Evolutionary conservation across 225 moss, liverwort and hornwort species (phyloP).

Genomic region (Rhytidiadelphus loreus): DNA sequence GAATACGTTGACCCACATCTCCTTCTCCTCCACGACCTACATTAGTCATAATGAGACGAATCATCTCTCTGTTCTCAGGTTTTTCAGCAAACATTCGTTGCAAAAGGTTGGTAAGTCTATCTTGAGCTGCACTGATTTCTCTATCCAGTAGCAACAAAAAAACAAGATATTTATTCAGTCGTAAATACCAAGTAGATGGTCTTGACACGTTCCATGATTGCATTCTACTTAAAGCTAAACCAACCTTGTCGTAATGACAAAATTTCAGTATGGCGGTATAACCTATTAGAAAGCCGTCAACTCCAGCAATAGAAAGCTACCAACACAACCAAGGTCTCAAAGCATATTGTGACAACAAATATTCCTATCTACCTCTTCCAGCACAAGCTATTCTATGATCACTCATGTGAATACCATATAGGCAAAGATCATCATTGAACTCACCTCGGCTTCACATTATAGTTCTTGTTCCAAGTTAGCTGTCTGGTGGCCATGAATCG

Average conservation of each 20-base stretch:
- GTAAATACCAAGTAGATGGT: background rate
- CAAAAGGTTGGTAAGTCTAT: slow-evolving; percentile 70
- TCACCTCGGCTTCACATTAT: slow-evolving; percentile 91
- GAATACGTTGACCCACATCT: slow-evolving; percentile 96
- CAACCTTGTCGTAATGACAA: background rate
- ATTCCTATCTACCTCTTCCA: background rate
- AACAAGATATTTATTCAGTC: background rate
- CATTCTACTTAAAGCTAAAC: background rate
- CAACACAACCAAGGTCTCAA: background rate
- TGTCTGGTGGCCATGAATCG: slow-evolving; percentile 92
- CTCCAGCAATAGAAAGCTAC: background rate
- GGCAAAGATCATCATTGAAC: background rate
- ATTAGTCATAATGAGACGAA: slow-evolving; percentile 79
- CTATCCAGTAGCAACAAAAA: slow-evolving; percentile 25
- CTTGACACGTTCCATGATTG: background rate
- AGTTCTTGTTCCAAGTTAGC: slow-evolving; percentile 90
- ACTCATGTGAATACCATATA: background rate
- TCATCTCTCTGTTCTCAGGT: slow-evolving; percentile 77
- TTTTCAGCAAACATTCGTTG: slow-evolving; percentile 58
- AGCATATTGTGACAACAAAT: background rate
- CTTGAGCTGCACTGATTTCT: slow-evolving; percentile 98
- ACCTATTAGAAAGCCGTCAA: background rate
- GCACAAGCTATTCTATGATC: background rate
- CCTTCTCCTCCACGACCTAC: slow-evolving; percentile 96
- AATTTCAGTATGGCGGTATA: background rate